Conservation (phyloP, 2,329 filamentous ascomycete species). For the Aspergillus cejpii region DNA sequence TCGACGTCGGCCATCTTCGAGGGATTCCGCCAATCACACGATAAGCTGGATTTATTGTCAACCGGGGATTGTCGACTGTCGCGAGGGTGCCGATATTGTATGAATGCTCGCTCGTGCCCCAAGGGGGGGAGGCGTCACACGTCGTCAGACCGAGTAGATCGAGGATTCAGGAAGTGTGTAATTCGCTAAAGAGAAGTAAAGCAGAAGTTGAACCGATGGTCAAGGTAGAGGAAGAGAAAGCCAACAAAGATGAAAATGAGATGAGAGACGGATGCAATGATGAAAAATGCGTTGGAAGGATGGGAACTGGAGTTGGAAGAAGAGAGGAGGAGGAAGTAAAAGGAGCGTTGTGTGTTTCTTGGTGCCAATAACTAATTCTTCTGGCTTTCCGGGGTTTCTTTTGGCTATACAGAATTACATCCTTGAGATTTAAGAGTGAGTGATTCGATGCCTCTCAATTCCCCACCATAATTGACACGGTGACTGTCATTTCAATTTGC, state of each 20-base stretch:
- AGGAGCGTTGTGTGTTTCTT: neutral
- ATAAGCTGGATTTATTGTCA: neutral
- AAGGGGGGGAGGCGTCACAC: neutral
- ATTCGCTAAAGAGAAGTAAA: neutral
- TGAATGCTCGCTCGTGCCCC: neutral
- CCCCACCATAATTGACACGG: too few species aligned
- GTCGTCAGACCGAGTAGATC: neutral
- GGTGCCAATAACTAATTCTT: neutral
- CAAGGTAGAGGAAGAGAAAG: neutral
- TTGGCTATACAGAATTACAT: neutral
- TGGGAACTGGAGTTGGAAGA: neutral
- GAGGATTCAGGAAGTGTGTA: neutral
- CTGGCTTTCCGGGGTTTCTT: neutral
- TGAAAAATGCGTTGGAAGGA: neutral
- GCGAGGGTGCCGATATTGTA: neutral
- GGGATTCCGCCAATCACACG: neutral
- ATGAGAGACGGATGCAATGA: neutral
- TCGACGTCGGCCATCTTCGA: constrained; percentile 33
- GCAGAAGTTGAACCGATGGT: constrained; percentile 11
- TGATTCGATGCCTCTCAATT: too few species aligned
- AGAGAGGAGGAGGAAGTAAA: constrained; percentile 4
- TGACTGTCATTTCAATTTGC: too few species aligned
- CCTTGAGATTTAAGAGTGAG: neutral
- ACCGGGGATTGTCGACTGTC: neutral
- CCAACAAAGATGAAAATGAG: neutral